phyloP scores from a whole-genome alignment of 2,329 filamentous ascomycete genomes.

The Cladophialophora immunda region DNA sequence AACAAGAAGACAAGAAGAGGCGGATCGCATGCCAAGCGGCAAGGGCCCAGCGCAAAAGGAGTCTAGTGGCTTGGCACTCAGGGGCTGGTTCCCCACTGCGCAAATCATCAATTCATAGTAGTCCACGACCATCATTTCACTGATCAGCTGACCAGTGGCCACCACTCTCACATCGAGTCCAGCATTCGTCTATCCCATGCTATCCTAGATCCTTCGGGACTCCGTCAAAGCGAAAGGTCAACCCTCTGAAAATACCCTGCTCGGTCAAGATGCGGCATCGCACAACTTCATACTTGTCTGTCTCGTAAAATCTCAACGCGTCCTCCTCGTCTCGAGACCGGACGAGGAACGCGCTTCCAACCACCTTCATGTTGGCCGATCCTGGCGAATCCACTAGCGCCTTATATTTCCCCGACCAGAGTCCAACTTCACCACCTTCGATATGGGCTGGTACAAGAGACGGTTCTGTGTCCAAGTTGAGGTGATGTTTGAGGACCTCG shows the following conservation, averaged over 20 bases:
- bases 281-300: constrained; percentile 50
- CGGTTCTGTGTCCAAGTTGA: constrained; percentile 43
- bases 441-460: constrained; percentile 44
- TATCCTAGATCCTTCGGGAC: constrained; percentile 14
- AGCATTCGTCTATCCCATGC: not conserved
- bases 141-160: not conserved
- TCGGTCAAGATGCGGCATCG: constrained; percentile 45
- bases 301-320: constrained; percentile 49
- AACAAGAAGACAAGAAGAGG: not conserved
- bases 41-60: not conserved
- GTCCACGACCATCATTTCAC: not conserved
- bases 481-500: constrained; percentile 44
- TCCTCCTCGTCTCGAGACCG: constrained; percentile 45
- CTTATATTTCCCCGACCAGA: constrained; percentile 52
- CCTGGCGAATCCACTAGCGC: constrained; percentile 48
- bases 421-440: constrained; percentile 44
- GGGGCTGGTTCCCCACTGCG: not conserved
- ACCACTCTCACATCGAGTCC: too few species aligned
- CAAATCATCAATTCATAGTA: not conserved
- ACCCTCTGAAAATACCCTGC: constrained; percentile 17
- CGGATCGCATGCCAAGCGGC: not conserved
- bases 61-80: constrained; percentile 1
- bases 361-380: constrained; percentile 34
- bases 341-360: constrained; percentile 47
- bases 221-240: constrained; percentile 34